These are phyloP conservation scores for Phialophora tarda DNA, from an alignment of 2,329 filamentous ascomycete species.

Conservation along the genomic window DNA sequence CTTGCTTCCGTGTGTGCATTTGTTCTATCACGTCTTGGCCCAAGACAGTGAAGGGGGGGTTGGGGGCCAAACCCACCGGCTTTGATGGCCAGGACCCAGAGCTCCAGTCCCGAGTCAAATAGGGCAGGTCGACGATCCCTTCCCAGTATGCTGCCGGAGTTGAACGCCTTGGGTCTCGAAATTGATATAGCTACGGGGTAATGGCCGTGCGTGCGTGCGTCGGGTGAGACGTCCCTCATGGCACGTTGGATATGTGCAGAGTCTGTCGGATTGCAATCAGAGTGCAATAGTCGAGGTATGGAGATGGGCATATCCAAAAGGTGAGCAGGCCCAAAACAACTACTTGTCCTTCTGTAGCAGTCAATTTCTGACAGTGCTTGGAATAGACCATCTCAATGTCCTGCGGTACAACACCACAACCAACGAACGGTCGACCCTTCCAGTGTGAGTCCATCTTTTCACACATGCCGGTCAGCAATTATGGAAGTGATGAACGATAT, in stretches of 20 bases:
- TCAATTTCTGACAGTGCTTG: neutral
- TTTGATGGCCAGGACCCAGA: neutral
- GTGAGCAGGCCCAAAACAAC: neutral
- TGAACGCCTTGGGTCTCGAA: neutral
- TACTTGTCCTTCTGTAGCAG: neutral
- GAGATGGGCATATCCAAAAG: neutral
- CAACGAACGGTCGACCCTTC: neutral
- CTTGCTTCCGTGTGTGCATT: neutral
- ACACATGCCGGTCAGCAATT: slow-evolving; percentile 2
- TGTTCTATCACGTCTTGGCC: neutral
- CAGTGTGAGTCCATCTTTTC: neutral
- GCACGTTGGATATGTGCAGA: neutral
- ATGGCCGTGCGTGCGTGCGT: neutral
- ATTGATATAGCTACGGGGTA: neutral
- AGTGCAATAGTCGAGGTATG: neutral
- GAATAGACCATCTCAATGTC: neutral
- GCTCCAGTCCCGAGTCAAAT: neutral
- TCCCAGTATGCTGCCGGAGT: neutral
- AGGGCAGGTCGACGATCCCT: neutral
- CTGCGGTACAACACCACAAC: neutral
- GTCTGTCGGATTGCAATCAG: neutral
- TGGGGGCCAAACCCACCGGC: neutral
- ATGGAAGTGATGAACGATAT: neutral
- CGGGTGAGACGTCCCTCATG: neutral
- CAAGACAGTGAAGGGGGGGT: neutral